Base-by-base conservation (phyloP, 371 early-diverging fungal genomes). In the Mucor mucedo region DNA sequence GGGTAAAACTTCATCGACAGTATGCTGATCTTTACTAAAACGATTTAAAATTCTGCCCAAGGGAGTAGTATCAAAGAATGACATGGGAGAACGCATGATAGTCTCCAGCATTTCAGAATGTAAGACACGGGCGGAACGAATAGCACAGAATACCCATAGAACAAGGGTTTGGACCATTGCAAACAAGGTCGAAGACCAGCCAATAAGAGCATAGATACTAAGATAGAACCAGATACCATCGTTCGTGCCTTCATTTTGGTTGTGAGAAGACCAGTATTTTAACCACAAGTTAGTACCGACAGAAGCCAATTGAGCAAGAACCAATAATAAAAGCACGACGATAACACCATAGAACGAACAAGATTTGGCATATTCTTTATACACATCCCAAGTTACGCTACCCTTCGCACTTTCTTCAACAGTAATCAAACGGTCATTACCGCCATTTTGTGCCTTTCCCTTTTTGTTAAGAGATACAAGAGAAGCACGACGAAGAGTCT, bases 51-150 rank as follows among this genome's bases (percentile, higher is more conserved):
- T 89, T 47, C 93, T 87, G 21, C 96, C 96, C 13, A 94, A 73
- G 0, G 95, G 98, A 2, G 95, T 96, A 0, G 91, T 88, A 66
- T 95, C 93, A 69, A 87, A 88, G 64, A 94, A 97, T 0, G 87
- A 80, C 93, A 95, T 95, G 16, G 97, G 96, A 9, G 95, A 90
- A 8, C 75, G 75, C 1, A 82, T 60, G 40, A 85, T 72, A 35
- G 77, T 65, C 33, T 72, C 60, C 41, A 89, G 70, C 89, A 89
- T 89, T 16, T 83, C 71, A 4, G 80, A 60, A 16, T 91, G 91
- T 52, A 87, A 73, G 7, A 82, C 75, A 9, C 77, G 80, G 14
- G 90, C 89, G 0, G 89, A 90, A 13, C 90, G 84, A 62, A 94
- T 89, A 35, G 90, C 95, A 68, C 95, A 95, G 30, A 77, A 77